These are phyloP conservation scores for Kingdonia uniflora DNA, from an alignment of 164 flowering plant genomes.

Conservation along the genomic window DNA sequence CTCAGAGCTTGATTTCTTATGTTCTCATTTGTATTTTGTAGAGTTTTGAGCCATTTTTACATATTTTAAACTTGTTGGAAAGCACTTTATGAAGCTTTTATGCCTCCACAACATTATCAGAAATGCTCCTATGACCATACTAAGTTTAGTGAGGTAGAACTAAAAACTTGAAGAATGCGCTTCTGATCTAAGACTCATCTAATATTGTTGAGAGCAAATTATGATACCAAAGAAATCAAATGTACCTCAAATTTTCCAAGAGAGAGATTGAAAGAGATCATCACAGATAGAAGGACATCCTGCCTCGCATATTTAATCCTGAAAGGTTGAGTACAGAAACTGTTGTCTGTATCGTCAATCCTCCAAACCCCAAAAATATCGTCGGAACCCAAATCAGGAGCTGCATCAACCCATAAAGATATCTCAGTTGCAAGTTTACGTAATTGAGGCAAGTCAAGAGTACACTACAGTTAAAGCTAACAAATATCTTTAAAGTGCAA, in stretches of 20 bases:
- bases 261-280: constrained; percentile 76
- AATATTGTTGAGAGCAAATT: too few relatives aligned
- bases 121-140: too few relatives aligned
- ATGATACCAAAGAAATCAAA: constrained; percentile 2
- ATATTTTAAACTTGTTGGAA: too few relatives aligned
- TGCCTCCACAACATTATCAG: too few relatives aligned
- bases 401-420: constrained; percentile 35
- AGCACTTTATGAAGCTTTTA: too few relatives aligned
- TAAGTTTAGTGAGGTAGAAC: too few relatives aligned
- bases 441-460: background rate
- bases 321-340: constrained; percentile 91
- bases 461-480: background rate
- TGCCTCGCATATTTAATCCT: constrained; percentile 93
- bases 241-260: constrained; percentile 52
- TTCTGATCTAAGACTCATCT: too few relatives aligned
- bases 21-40: too few relatives aligned
- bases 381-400: constrained; percentile 59
- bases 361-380: constrained; percentile 70
- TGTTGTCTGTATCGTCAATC: constrained; percentile 84
- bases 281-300: constrained; percentile 77
- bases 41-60: too few relatives aligned
- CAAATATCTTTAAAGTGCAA: background rate
- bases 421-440: constrained; percentile 1
- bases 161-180: too few relatives aligned
- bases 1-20: too few relatives aligned